These are phyloP conservation scores for Nicotiana rustica DNA, from an alignment of 305 asterid species.

Conservation along the genomic window DNA sequence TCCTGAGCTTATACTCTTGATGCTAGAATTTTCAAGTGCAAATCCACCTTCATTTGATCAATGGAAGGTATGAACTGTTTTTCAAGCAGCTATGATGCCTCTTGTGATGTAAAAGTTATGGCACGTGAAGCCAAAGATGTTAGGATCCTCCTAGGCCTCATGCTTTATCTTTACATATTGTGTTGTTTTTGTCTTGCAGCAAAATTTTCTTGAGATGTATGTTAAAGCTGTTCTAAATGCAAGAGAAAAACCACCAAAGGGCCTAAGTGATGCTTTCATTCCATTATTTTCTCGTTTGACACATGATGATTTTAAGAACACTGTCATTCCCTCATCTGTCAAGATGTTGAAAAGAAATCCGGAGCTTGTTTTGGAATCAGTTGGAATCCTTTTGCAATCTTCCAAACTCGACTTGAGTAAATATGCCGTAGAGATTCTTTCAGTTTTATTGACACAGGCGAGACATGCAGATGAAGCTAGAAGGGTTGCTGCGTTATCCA, in stretches of 20 bases:
- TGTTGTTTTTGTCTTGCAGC: conserved; percentile 60
- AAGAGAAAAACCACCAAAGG: conserved; percentile 79
- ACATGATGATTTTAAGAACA: conserved; percentile 86
- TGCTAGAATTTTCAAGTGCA: conserved; percentile 71
- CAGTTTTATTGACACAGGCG: conserved; percentile 83
- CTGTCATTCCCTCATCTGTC: conserved; percentile 75
- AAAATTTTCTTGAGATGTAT: conserved; percentile 77
- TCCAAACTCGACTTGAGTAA: conserved; percentile 84
- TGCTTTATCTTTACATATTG: conserved; percentile 37
- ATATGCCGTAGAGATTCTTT: conserved; percentile 81
- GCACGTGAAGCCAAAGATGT: conserved; percentile 33
- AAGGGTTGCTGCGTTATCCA: conserved; percentile 76
- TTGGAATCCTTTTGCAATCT: conserved; percentile 77
- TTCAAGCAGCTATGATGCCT: conserved; percentile 14
- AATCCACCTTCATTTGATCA: conserved; percentile 59
- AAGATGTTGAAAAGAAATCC: conserved; percentile 99
- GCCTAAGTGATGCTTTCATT: conserved; percentile 81
- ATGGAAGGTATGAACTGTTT: conserved; percentile 67
- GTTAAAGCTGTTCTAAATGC: conserved; percentile 84
- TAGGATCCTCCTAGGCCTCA: neutral
- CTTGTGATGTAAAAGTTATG: conserved; percentile 32
- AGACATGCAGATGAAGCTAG: conserved; percentile 95
- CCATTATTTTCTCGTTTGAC: conserved; percentile 73
- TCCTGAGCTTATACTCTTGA: conserved; percentile 67
- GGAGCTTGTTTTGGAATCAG: conserved; percentile 91